phyloP scores from a whole-genome alignment of 106 monocot genomes.

The Dioscorea dumetorum region DNA sequence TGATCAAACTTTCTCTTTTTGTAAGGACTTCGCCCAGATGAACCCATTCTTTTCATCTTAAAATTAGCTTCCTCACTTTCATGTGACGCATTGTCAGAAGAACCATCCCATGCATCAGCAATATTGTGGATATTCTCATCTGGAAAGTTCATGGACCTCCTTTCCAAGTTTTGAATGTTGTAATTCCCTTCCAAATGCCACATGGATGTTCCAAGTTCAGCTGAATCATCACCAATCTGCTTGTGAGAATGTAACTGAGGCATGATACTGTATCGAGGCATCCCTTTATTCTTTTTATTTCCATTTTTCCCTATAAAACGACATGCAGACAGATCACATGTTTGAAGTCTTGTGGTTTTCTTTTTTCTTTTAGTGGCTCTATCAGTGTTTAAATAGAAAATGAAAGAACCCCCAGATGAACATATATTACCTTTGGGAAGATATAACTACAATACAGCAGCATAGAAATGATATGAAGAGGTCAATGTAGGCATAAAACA shows the following conservation, averaged over 20 bases:
- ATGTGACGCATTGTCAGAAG: conserved; percentile 8
- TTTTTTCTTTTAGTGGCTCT: no score
- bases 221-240: conserved; percentile 20
- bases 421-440: no score
- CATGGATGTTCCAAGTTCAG: conserved; percentile 44
- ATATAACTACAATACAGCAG: no score
- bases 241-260: conserved; percentile 9
- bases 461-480: no score
- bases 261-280: background rate
- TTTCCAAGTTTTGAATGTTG: conserved; percentile 54
- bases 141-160: conserved; percentile 13
- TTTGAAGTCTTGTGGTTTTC: background rate
- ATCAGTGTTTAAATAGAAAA: no score
- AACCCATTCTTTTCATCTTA: conserved; percentile 5
- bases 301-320: background rate
- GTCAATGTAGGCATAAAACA: no score
- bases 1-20: conserved; percentile 17
- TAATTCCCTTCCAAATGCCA: conserved; percentile 90
- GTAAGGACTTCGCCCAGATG: conserved; percentile 11
- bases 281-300: background rate
- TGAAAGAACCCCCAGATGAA: no score
- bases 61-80: conserved; percentile 17
- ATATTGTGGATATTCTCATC: conserved; percentile 1
- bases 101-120: conserved; percentile 17
- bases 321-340: background rate